A percentile compares a stretch with the other conserved stretches of the same genome.
These are phyloP conservation scores for Dactylellina sp. DNA, from an alignment of 2,329 filamentous ascomycete species.

Conservation along the genomic window DNA sequence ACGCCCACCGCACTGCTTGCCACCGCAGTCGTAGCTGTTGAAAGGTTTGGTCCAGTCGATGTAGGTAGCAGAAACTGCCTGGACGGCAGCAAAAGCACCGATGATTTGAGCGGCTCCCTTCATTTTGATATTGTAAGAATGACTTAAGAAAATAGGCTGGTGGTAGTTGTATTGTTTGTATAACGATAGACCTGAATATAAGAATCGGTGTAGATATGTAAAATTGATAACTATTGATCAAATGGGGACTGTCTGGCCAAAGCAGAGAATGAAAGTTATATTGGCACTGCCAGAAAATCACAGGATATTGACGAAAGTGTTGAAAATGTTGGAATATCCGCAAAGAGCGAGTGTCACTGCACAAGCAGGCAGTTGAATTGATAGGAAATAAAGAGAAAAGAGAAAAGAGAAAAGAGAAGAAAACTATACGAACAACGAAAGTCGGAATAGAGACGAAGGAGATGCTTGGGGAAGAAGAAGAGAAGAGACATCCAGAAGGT, in stretches of 20 bases:
- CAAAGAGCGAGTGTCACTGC: slow-evolving; percentile 52
- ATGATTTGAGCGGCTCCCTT: slow-evolving; percentile 51
- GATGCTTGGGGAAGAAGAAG: slow-evolving; percentile 44
- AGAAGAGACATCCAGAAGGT: slow-evolving; percentile 37
- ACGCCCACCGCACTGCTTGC: slow-evolving; percentile 40
- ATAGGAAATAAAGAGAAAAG: slow-evolving; percentile 25
- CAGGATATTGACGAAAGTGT: slow-evolving; percentile 38
- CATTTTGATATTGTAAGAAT: slow-evolving; percentile 20
- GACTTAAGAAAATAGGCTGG: too few species aligned
- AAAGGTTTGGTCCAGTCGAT: slow-evolving; percentile 46
- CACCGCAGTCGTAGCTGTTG: slow-evolving; percentile 40
- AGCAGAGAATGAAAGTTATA: slow-evolving; percentile 41
- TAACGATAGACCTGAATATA: slow-evolving; percentile 22
- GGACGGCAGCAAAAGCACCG: slow-evolving; percentile 46
- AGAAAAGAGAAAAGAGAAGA: too few species aligned
- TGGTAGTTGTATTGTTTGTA: too few species aligned
- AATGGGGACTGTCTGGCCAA: slow-evolving; percentile 54
- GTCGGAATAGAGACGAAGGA: slow-evolving; percentile 43
- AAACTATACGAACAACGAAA: slow-evolving; percentile 29
- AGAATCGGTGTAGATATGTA: slow-evolving; percentile 6
- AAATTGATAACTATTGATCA: slow-evolving; percentile 46
- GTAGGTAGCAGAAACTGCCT: slow-evolving; percentile 49
- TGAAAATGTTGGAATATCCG: slow-evolving; percentile 53
- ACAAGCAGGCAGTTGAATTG: slow-evolving; percentile 16
- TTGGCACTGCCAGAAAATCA: slow-evolving; percentile 52